Evolutionary conservation across 2,329 filamentous ascomycete genomes (phyloP), one percentile per base, ranked within the genome.

Genomic region (Drechslera avenae): DNA sequence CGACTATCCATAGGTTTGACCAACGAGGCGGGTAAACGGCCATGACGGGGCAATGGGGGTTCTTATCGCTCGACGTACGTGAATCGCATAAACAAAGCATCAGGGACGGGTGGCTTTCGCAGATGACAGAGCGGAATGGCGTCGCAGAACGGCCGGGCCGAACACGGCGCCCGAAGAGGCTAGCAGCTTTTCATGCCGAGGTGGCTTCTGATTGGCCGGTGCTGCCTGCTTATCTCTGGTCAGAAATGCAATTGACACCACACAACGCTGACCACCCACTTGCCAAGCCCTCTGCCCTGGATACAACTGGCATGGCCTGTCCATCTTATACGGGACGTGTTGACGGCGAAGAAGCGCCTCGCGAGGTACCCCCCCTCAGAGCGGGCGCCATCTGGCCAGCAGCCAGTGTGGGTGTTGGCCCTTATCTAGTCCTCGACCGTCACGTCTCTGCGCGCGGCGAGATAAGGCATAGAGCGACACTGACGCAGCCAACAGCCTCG

Each of bases 261-360:
- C 53, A 18, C 46, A 60, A 60, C 51, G 39, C 50, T 39, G 52
- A 52, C 62, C 54, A 55, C 66, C 57, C 60, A 56, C 52, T 47
- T 60, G 68, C 69, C 67, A 69, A 71, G 68, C 31, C 30, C 50
- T 60, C 56, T 62, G 55, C 59, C 54, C 50, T 43, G 46, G 48
- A 48, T 63, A 63, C 64, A 61, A 66, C 68, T 41, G 46, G 36
- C 39, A 36, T 40, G 13, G 45, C 36, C 39, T 49, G 39, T 48
- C 19, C 42, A 44, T 52, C 43, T 40, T 49, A 39, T 47, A 32
- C 36, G 28, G 28, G 23, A 45, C 54, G 31, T 40, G 21, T 46
- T 32, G 46, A 46, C 26, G 54, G 40, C 46, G 40, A 34, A 19
- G 31, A 50, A 28, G 52, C 54, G 36, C 43, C 32, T 42, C 30